Conservation (phyloP, 768 basidiomycete genomes). For the Gautieria morchelliformis region DNA sequence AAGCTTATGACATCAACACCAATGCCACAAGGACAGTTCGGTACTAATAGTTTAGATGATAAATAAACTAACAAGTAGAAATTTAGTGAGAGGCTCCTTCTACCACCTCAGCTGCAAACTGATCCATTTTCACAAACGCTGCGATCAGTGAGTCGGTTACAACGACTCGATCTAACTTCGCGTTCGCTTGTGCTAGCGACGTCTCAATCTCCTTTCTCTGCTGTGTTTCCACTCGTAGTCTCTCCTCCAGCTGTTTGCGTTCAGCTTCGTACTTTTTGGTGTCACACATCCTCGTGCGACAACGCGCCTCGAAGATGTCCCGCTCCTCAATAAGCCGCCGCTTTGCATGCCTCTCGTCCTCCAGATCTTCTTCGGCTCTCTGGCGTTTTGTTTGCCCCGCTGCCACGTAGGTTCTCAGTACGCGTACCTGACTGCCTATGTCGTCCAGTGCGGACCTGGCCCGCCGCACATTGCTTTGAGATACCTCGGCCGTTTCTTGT, state of each 20-base stretch:
- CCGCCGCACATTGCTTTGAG: neutral
- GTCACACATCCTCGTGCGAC: neutral
- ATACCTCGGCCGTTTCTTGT: neutral
- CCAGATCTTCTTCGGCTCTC: neutral
- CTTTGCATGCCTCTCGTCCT: neutral
- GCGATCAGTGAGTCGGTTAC: slow-evolving; percentile 64
- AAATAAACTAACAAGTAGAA: too few relatives aligned
- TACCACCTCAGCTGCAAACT: slow-evolving; percentile 74
- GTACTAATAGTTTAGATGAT: too few relatives aligned
- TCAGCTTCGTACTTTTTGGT: neutral
- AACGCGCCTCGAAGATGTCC: neutral
- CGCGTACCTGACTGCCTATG: neutral
- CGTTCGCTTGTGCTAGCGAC: slow-evolving; percentile 64
- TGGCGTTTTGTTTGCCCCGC: neutral
- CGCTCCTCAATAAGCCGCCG: neutral
- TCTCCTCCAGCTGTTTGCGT: neutral
- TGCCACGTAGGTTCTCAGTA: neutral
- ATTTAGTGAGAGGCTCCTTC: too few relatives aligned
- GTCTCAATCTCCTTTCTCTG: slow-evolving; percentile 28
- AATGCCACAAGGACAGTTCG: too few relatives aligned
- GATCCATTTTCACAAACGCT: slow-evolving; percentile 65
- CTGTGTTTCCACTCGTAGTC: neutral
- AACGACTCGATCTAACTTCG: slow-evolving; percentile 69
- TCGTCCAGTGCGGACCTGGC: neutral
- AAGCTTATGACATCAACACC: too few relatives aligned